Evolutionary conservation across 768 basidiomycete species (phyloP).

Genomic region (Trametes meyenii): DNA sequence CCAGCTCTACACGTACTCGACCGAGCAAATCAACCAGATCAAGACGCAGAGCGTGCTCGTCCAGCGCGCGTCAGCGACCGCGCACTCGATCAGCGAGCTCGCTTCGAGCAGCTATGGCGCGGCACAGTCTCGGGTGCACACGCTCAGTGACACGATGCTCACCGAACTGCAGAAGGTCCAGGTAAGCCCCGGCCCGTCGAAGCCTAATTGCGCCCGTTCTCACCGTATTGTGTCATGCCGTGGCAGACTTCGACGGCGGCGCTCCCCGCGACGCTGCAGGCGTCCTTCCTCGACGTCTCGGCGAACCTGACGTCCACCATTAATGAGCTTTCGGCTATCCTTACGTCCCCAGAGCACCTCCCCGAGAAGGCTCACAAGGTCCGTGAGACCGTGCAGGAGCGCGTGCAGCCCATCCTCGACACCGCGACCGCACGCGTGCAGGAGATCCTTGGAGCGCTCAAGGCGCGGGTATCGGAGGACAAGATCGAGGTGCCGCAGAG

Average conservation of each 20-base stretch:
- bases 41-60: slow-evolving; percentile 66
- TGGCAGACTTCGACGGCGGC: slow-evolving; percentile 55
- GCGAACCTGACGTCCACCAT: slow-evolving; percentile 55
- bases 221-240: background rate
- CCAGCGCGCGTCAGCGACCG: slow-evolving; percentile 73
- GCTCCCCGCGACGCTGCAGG: slow-evolving; percentile 55
- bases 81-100: slow-evolving; percentile 60
- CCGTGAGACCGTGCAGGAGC: slow-evolving; percentile 57
- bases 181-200: slow-evolving; percentile 26
- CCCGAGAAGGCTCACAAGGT: slow-evolving; percentile 65
- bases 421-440: slow-evolving; percentile 35
- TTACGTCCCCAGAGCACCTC: slow-evolving; percentile 58
- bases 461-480: slow-evolving; percentile 21
- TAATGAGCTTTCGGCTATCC: slow-evolving; percentile 54
- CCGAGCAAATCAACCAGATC: slow-evolving; percentile 71
- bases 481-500: slow-evolving; percentile 24
- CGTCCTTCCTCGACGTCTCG: slow-evolving; percentile 61
- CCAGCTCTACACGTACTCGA: slow-evolving; percentile 64
- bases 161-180: slow-evolving; percentile 64
- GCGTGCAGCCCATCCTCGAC: slow-evolving; percentile 64
- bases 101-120: slow-evolving; percentile 58
- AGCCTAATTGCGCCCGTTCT: slow-evolving; percentile 4
- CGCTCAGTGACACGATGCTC: slow-evolving; percentile 68
- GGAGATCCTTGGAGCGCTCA: slow-evolving; percentile 31
- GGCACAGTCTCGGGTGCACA: slow-evolving; percentile 59